Conservation (phyloP, 2,329 filamentous ascomycete genomes). For the Cladophialophora psammophila region DNA sequence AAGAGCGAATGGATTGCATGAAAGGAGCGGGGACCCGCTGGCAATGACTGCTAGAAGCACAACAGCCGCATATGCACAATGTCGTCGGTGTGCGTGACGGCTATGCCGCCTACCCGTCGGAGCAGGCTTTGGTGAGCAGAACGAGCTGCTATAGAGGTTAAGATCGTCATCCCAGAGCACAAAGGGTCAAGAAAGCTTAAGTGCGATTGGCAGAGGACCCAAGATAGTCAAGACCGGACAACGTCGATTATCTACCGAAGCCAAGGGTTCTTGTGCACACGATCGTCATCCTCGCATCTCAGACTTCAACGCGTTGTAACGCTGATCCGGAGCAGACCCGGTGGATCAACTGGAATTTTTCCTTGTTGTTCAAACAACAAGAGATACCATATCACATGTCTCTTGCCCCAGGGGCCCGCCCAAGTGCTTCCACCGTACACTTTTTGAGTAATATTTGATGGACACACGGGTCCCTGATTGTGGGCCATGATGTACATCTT, state of each 20-base stretch:
- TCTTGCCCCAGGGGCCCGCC: not conserved
- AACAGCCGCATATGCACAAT: not conserved
- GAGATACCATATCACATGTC: not conserved
- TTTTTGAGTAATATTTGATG: constrained; percentile 1
- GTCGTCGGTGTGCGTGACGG: not conserved
- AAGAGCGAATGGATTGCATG: not conserved
- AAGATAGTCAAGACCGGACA: constrained; percentile 24
- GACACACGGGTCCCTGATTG: not conserved
- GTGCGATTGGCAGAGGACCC: constrained; percentile 12
- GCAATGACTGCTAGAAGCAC: not conserved
- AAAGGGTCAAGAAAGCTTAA: constrained; percentile 18
- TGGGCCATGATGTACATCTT: constrained; percentile 1
- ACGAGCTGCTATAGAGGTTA: not conserved
- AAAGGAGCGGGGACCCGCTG: not conserved
- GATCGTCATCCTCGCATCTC: constrained; percentile 20
- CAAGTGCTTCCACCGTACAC: not conserved
- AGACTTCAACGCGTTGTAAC: constrained; percentile 28
- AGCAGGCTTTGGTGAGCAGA: not conserved
- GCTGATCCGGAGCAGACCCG: constrained; percentile 18
- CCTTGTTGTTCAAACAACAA: constrained; percentile 13
- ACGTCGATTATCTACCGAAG: constrained; percentile 4
- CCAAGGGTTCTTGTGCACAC: constrained; percentile 6
- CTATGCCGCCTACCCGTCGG: not conserved
- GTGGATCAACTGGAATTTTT: constrained; percentile 12
- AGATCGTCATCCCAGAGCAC: not conserved